Evolutionary conservation across 1,284 basidiomycete species (phyloP).

Genomic region (Moesziomyces parantarcticus): DNA sequence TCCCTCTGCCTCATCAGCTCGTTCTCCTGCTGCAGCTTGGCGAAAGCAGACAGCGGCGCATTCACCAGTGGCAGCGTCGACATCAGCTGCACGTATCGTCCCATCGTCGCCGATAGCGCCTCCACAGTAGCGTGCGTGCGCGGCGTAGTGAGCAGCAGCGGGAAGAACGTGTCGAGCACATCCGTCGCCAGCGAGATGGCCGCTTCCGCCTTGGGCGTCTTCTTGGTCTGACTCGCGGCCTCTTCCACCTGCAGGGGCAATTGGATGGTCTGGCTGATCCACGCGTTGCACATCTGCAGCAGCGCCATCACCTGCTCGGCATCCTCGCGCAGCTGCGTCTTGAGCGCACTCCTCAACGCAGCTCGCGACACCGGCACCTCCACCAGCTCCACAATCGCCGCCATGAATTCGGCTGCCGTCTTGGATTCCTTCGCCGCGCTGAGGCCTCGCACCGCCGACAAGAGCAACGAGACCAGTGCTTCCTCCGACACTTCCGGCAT

Average conservation of each 20-base stretch:
- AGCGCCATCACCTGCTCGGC: conserved; percentile 36
- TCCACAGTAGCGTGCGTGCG: conserved; percentile 31
- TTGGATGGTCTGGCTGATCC: conserved; percentile 40
- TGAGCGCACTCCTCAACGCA: conserved; percentile 34
- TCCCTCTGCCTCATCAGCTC: conserved; percentile 6
- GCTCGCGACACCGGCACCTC: conserved; percentile 33
- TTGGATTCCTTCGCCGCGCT: neutral
- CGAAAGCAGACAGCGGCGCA: conserved; percentile 50
- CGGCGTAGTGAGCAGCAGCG: conserved; percentile 40
- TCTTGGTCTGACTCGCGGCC: conserved; percentile 7
- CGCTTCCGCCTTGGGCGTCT: conserved; percentile 21
- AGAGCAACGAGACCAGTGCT: conserved; percentile 21
- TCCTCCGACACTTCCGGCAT: conserved; percentile 33
- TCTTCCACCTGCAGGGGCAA: conserved; percentile 12
- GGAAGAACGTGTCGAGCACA: conserved; percentile 52
- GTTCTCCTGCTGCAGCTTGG: conserved; percentile 45
- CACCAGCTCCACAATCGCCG: conserved; percentile 21
- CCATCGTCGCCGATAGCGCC: conserved; percentile 35
- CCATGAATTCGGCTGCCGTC: conserved; percentile 12
- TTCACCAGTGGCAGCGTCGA: conserved; percentile 32
- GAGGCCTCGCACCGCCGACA: conserved; percentile 13
- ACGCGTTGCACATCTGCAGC: conserved; percentile 41
- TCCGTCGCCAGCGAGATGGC: conserved; percentile 44
- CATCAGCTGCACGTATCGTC: conserved; percentile 31
- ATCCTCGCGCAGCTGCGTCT: conserved; percentile 29